phyloP scores from a whole-genome alignment of 2,329 filamentous ascomycete species.

The Beauveria sp. region DNA sequence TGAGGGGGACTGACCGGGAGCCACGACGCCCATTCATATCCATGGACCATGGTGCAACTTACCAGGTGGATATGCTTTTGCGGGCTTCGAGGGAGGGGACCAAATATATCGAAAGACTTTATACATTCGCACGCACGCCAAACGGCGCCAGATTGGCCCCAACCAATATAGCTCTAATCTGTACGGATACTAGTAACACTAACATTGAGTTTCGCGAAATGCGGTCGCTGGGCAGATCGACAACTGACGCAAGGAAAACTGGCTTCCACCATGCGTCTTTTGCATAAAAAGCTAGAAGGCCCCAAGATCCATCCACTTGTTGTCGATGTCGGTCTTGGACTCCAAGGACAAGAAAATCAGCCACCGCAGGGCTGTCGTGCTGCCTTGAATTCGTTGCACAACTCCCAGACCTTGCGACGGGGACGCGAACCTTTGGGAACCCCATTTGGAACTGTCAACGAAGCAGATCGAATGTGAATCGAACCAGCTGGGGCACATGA shows the following conservation, averaged over 20 bases:
- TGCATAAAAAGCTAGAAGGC: neutral
- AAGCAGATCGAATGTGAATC: slow-evolving; percentile 3
- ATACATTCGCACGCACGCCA: neutral
- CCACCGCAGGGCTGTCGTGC: neutral
- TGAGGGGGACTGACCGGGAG: slow-evolving; percentile 3
- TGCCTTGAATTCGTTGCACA: neutral
- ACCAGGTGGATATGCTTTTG: neutral
- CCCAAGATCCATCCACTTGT: neutral
- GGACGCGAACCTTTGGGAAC: slow-evolving; percentile 1
- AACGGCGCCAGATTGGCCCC: neutral
- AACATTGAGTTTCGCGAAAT: neutral
- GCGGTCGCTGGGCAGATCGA: neutral
- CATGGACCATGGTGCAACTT: neutral
- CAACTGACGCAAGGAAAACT: neutral
- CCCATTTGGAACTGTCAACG: slow-evolving; percentile 8
- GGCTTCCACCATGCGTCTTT: neutral
- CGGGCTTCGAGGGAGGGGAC: neutral
- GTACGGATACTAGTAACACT: neutral
- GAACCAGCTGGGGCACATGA: neutral
- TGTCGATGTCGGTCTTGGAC: neutral
- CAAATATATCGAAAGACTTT: neutral
- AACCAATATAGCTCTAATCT: neutral
- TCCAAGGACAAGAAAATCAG: neutral
- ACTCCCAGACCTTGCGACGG: slow-evolving; percentile 1
- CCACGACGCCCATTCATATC: neutral